phyloP scores from a whole-genome alignment of 495 filamentous ascomycete genomes.

The Aspergillus affinis region DNA sequence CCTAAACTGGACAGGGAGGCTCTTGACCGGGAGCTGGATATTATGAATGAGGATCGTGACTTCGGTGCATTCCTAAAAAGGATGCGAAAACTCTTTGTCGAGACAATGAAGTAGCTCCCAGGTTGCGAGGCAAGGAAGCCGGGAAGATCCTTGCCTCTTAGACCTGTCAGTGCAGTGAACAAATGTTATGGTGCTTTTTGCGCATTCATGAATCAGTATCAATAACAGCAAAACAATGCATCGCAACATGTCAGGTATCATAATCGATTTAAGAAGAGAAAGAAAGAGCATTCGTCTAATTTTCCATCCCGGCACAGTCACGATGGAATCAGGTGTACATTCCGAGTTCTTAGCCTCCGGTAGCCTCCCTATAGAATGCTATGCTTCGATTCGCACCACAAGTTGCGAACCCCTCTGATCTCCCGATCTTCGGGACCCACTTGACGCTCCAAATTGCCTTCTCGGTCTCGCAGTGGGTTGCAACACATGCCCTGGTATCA shows the following conservation, averaged over 20 bases:
- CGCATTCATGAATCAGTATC: background rate
- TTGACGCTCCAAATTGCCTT: conserved; percentile 81
- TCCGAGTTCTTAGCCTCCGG: conserved; percentile 54
- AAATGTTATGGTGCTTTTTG: background rate
- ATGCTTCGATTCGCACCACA: conserved; percentile 79
- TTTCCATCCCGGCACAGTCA: background rate
- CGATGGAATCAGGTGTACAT: conserved; percentile 12
- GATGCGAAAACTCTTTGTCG: conserved; percentile 84
- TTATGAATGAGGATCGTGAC: conserved; percentile 77
- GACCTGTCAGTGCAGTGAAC: background rate
- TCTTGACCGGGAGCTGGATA: conserved; percentile 69
- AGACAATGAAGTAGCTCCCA: conserved; percentile 47
- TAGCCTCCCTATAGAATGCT: conserved; percentile 90
- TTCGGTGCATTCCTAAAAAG: conserved; percentile 80
- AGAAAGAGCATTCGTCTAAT: background rate
- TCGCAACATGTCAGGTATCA: background rate
- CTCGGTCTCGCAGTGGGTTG: conserved; percentile 89
- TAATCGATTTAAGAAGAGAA: background rate
- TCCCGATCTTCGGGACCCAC: conserved; percentile 78
- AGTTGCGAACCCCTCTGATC: conserved; percentile 82
- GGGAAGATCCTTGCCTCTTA: background rate
- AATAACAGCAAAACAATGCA: background rate
- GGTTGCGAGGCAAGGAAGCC: background rate
- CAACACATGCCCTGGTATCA: conserved; percentile 77
- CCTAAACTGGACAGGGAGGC: conserved; percentile 77